Conservation (phyloP, 768 basidiomycete genomes). For the Fomitopsis serialis region DNA sequence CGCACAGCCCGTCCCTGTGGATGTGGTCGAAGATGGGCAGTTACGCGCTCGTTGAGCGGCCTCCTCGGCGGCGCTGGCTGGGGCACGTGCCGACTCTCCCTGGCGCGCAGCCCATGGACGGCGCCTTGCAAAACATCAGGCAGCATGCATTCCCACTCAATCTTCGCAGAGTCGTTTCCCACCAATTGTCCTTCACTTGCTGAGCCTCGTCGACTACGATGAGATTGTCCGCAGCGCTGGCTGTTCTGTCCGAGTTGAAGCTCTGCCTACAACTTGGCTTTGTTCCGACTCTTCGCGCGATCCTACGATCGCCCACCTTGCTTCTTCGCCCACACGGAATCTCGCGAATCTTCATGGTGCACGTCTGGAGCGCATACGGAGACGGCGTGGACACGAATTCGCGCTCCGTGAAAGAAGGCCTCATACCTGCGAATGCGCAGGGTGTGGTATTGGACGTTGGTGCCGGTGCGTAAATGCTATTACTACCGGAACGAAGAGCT, state of each 20-base stretch:
- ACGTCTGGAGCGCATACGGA: slow-evolving; percentile 52
- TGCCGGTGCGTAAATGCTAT: slow-evolving; percentile 39
- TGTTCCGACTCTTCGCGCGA: slow-evolving; percentile 40
- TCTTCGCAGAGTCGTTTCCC: too few relatives aligned
- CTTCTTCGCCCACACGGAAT: slow-evolving; percentile 39
- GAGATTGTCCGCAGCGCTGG: slow-evolving; percentile 41
- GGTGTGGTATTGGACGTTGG: slow-evolving; percentile 67
- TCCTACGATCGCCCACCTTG: slow-evolving; percentile 37
- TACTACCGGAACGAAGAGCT: background rate
- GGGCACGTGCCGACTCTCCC: too few relatives aligned
- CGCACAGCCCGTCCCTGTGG: too few relatives aligned
- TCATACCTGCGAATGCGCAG: slow-evolving; percentile 49
- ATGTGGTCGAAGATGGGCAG: too few relatives aligned
- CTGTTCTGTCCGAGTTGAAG: slow-evolving; percentile 38
- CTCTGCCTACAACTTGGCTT: slow-evolving; percentile 31
- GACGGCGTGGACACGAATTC: slow-evolving; percentile 39
- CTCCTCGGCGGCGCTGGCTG: too few relatives aligned
- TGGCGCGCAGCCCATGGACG: too few relatives aligned
- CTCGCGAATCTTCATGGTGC: slow-evolving; percentile 51
- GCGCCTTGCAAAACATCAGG: too few relatives aligned
- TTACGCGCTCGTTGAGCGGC: too few relatives aligned
- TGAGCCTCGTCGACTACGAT: slow-evolving; percentile 21
- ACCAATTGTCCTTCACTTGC: too few relatives aligned
- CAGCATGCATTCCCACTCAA: too few relatives aligned
- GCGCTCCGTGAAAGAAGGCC: slow-evolving; percentile 33